phyloP scores from a whole-genome alignment of 1,139 yeast species.

The Dujonia santamariae region DNA sequence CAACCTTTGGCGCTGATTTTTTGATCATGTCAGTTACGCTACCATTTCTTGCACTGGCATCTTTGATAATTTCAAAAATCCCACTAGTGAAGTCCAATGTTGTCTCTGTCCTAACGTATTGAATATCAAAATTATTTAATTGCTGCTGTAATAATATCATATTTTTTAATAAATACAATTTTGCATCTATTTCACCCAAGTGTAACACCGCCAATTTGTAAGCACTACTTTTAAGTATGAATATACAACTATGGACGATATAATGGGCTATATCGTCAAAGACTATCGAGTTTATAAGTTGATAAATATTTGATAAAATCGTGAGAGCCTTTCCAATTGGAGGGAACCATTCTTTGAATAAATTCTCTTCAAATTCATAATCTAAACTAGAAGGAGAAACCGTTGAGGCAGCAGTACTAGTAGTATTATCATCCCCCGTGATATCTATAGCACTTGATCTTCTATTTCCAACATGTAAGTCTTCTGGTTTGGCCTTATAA shows the following conservation, averaged over 20 bases:
- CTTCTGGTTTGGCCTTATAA: constrained; percentile 67
- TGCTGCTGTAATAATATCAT: constrained; percentile 68
- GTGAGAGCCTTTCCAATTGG: constrained; percentile 74
- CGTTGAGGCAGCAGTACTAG: constrained; percentile 5
- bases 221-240: constrained; percentile 51
- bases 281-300: constrained; percentile 67
- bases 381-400: constrained; percentile 17
- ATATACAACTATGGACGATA: constrained; percentile 75
- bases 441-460: constrained; percentile 16
- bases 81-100: constrained; percentile 78
- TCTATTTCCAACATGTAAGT: constrained; percentile 54
- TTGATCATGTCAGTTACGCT: constrained; percentile 59
- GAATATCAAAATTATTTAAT: constrained; percentile 77
- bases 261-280: constrained; percentile 90
- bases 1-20: constrained; percentile 78
- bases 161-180: constrained; percentile 69
- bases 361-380: constrained; percentile 34
- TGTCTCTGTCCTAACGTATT: constrained; percentile 67
- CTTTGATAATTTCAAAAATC: constrained; percentile 53
- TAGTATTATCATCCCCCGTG: not conserved
- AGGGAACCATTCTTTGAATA: constrained; percentile 59
- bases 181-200: constrained; percentile 53
- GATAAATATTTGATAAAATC: constrained; percentile 74
- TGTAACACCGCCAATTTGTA: constrained; percentile 38
- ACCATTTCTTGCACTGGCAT: constrained; percentile 29